Evolutionary conservation across 306 rosid species (phyloP).

Genomic region (Fragaria ananassa): DNA sequence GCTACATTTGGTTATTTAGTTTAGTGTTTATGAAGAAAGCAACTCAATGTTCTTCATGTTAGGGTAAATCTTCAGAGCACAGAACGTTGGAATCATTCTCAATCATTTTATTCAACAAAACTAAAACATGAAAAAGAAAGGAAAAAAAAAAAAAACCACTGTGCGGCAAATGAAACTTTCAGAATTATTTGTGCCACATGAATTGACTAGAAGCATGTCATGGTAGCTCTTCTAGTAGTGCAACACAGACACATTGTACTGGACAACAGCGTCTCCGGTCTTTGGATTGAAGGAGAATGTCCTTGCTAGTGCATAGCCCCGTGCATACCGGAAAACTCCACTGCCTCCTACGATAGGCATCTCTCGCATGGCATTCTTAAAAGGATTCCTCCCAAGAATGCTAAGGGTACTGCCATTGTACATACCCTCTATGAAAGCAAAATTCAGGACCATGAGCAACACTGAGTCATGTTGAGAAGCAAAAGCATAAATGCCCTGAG

Average conservation of each 20-base stretch:
- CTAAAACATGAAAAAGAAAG: background rate
- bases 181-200: background rate
- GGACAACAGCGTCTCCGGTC: constrained; percentile 34
- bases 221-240: constrained; percentile 3
- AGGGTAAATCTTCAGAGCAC: background rate
- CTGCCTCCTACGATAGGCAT: constrained; percentile 42
- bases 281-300: constrained; percentile 18
- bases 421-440: constrained; percentile 26
- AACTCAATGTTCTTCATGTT: background rate
- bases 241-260: constrained; percentile 34
- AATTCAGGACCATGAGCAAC: constrained; percentile 36
- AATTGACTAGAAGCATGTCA: background rate
- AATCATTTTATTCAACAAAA: background rate
- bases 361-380: constrained; percentile 21
- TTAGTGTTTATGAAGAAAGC: background rate
- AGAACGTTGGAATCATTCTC: background rate
- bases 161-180: background rate
- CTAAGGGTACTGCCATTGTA: constrained; percentile 34
- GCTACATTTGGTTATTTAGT: background rate
- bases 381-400: constrained; percentile 37
- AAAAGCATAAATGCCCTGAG: constrained; percentile 39
- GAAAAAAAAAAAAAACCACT: background rate
- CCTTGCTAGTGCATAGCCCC: constrained; percentile 35
- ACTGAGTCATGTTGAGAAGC: constrained; percentile 40
- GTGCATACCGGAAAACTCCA: constrained; percentile 33